Evolutionary conservation across 306 rosid species (phyloP), one percentile per base, ranked within the genome.

Genomic region (Acacia acuminata): DNA sequence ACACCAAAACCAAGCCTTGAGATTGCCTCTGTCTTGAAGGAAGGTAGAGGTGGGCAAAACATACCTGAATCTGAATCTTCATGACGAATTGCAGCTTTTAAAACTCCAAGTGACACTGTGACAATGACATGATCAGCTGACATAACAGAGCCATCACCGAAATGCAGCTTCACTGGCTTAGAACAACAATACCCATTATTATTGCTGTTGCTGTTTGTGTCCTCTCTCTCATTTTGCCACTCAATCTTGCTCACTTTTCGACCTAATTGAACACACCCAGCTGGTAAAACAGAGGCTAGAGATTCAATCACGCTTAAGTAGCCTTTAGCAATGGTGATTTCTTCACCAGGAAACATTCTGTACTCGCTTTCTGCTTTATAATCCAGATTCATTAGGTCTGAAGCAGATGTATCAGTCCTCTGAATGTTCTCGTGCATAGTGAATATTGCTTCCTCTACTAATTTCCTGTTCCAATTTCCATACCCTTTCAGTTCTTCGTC

Each of bases 1-100:
- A 94, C 92, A n/a, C 99, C 98, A 87, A 91, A 96, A 42, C 99
- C 99, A 51, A 96, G 94, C 90, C 98, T 88, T 71, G 93, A 89
- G 78, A 96, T 96, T 30, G 98, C 98, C 85, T 90, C 89, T 4
- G 87, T 82, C 88, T 96, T 96, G 77, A 86, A 94, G 70, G 79
- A 22, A n/a, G 99, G 99, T 85, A 96, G 84, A 53, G 91, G 91
- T 75, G 99, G 99, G 73, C 38, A 76, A 78, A 56, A 96, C 89
- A 93, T 71, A 85, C 91, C 91, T 81, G 94, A 89, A 74, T 63
- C 88, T 68, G 73, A 68, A 10, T 20, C 30, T 14, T 42, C 75
- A 9, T 75, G 91, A 38, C 79, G 65, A 76, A 87, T 87, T n/a
- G 91, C 90, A 75, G 99, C 96, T 84, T 96, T 96, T 56, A 96